phyloP scores from a whole-genome alignment of 257 asterid species.

The Knoxia roxburghii region DNA sequence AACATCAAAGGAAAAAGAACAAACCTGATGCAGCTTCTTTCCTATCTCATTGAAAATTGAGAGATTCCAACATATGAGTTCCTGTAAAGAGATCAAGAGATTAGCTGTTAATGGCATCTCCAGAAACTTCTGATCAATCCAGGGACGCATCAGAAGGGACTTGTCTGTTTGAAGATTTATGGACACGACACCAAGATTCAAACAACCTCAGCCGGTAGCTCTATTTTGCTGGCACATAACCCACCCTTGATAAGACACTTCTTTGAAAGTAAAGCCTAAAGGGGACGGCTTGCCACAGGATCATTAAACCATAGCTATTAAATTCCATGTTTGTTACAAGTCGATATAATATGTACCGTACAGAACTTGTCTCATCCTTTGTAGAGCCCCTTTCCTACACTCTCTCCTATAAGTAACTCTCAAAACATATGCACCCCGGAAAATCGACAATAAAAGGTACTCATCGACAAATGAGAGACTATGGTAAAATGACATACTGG shows the following conservation, averaged over 20 bases:
- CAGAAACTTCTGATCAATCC: background rate
- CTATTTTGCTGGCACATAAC: background rate
- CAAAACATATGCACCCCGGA: background rate
- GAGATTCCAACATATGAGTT: constrained; percentile 71
- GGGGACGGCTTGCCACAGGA: background rate
- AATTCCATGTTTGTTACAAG: no score
- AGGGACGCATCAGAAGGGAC: background rate
- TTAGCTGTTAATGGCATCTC: background rate
- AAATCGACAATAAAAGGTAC: background rate
- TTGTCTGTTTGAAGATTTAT: background rate
- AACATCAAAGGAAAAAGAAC: constrained; percentile 17
- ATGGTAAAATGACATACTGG: background rate
- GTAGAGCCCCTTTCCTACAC: background rate
- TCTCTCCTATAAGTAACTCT: background rate
- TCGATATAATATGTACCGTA: no score
- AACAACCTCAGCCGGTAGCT: background rate
- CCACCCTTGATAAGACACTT: background rate
- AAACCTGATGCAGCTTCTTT: constrained; percentile 79
- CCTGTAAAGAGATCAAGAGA: constrained; percentile 35
- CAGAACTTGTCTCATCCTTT: no score
- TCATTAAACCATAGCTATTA: no score
- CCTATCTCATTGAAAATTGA: constrained; percentile 68
- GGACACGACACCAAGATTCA: background rate
- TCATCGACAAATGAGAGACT: background rate
- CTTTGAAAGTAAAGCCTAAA: background rate